Conservation (phyloP, 1,284 basidiomycete genomes). For the Naganishia sp. region DNA sequence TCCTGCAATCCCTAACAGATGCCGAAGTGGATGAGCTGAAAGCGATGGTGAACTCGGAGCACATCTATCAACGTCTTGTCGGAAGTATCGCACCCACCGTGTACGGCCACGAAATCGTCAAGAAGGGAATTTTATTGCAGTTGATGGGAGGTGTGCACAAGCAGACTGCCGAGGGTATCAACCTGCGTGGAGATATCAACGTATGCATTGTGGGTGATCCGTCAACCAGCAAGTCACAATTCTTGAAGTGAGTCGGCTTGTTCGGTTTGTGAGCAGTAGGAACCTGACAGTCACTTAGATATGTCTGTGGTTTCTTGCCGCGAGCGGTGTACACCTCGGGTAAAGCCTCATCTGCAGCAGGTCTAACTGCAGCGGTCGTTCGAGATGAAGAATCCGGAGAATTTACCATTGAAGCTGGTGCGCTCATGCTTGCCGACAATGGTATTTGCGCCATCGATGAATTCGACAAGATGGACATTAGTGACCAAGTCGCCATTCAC, state of each 20-base stretch:
- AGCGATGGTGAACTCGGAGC: constrained; percentile 86
- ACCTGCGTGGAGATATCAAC: constrained; percentile 95
- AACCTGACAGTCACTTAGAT: constrained; percentile 59
- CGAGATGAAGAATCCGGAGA: constrained; percentile 98
- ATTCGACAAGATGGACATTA: constrained; percentile 99
- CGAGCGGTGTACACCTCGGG: constrained; percentile 98
- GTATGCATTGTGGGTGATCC: constrained; percentile 99
- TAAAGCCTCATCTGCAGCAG: constrained; percentile 97
- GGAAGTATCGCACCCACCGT: constrained; percentile 96
- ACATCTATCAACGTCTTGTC: constrained; percentile 92
- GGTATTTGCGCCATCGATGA: constrained; percentile 99
- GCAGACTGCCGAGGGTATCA: constrained; percentile 92
- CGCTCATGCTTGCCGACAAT: constrained; percentile 98
- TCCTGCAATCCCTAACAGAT: constrained; percentile 83
- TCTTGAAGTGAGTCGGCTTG: constrained; percentile 74
- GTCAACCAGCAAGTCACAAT: constrained; percentile 95
- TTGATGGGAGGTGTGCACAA: constrained; percentile 99
- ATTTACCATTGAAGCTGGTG: constrained; percentile 98
- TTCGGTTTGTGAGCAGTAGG: neutral
- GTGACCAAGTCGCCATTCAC: constrained; percentile 98
- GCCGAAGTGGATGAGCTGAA: constrained; percentile 94
- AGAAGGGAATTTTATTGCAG: constrained; percentile 96
- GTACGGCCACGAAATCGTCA: constrained; percentile 95
- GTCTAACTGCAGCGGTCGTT: constrained; percentile 97
- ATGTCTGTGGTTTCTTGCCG: constrained; percentile 97